Evolutionary conservation across 805 yeast species (phyloP).

Genomic region (Ogataea neopini): DNA sequence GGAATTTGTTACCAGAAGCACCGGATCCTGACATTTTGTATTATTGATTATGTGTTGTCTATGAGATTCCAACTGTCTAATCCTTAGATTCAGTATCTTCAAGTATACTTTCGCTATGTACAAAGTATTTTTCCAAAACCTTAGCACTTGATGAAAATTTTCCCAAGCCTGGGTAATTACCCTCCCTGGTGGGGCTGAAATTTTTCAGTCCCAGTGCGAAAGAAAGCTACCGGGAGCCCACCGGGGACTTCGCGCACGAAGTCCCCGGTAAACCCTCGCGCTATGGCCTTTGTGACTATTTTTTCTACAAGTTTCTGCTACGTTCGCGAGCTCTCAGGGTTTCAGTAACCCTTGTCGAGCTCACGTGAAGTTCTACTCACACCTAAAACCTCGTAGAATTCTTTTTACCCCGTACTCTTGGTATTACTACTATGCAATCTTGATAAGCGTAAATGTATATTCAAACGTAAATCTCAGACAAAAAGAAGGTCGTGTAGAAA

Average conservation of each 20-base stretch:
- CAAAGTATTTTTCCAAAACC: neutral
- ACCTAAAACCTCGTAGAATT: neutral
- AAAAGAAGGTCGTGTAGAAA: constrained; percentile 9
- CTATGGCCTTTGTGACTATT: neutral
- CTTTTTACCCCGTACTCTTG: neutral
- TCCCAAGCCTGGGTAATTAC: constrained; percentile 6
- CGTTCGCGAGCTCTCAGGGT: constrained; percentile 5
- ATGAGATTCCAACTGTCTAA: constrained; percentile 5
- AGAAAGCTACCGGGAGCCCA: too few species aligned
- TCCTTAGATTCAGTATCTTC: neutral
- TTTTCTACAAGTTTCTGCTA: too few species aligned
- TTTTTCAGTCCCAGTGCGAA: too few species aligned
- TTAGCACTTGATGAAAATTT: constrained; percentile 9
- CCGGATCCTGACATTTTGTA: constrained; percentile 81
- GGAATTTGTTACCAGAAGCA: constrained; percentile 99
- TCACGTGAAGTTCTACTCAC: constrained; percentile 11
- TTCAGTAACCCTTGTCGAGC: neutral
- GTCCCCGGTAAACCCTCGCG: too few species aligned
- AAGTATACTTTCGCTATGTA: constrained; percentile 1
- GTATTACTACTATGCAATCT: too few species aligned
- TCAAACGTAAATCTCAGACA: constrained; percentile 15
- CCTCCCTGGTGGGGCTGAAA: neutral
- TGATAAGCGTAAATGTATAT: constrained; percentile 18
- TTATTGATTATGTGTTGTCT: constrained; percentile 12
- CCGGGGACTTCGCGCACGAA: too few species aligned